phyloP scores from a whole-genome alignment of 23 red algal genomes.

The Chondrus crispus region DNA sequence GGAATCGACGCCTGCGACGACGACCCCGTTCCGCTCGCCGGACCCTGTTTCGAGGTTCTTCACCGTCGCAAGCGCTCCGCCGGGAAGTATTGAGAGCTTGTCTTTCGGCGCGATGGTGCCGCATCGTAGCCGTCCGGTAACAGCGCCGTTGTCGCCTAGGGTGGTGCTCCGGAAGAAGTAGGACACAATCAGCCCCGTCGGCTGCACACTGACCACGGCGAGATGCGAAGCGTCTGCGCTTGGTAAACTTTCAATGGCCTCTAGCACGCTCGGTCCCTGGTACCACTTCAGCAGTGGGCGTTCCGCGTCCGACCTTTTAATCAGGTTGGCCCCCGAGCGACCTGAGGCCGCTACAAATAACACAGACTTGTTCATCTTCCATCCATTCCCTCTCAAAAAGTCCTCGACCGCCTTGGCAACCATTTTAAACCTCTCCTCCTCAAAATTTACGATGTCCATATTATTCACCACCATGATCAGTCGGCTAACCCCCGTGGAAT shows the following conservation, averaged over 20 bases:
- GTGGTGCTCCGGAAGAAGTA: conserved; percentile 53
- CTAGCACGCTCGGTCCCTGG: conserved; percentile 71
- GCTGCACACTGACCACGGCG: conserved; percentile 13
- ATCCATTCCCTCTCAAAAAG: conserved; percentile 85
- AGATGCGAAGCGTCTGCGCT: not conserved
- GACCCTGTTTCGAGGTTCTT: conserved; percentile 23
- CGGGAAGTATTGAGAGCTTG: conserved; percentile 18
- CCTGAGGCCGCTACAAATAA: conserved; percentile 74
- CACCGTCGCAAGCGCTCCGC: not conserved
- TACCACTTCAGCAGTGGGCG: conserved; percentile 87
- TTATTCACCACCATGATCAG: conserved; percentile 93
- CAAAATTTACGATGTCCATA: conserved; percentile 94
- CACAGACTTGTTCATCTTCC: conserved; percentile 81
- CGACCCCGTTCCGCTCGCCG: not conserved
- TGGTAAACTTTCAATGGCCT: conserved; percentile 66
- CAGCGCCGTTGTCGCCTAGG: conserved; percentile 42
- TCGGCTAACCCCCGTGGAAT: conserved; percentile 63
- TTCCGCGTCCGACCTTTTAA: conserved; percentile 14
- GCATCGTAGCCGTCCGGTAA: conserved; percentile 43
- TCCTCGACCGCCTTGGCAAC: conserved; percentile 69
- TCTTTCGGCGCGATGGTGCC: conserved; percentile 63
- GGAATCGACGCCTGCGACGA: conserved; percentile 43
- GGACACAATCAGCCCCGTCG: conserved; percentile 51
- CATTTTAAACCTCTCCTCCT: conserved; percentile 71
- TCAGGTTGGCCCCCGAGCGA: conserved; percentile 86